These are phyloP conservation scores for Elaeis oleifera DNA, from an alignment of 202 grass and related monocot species.

Conservation along the genomic window DNA sequence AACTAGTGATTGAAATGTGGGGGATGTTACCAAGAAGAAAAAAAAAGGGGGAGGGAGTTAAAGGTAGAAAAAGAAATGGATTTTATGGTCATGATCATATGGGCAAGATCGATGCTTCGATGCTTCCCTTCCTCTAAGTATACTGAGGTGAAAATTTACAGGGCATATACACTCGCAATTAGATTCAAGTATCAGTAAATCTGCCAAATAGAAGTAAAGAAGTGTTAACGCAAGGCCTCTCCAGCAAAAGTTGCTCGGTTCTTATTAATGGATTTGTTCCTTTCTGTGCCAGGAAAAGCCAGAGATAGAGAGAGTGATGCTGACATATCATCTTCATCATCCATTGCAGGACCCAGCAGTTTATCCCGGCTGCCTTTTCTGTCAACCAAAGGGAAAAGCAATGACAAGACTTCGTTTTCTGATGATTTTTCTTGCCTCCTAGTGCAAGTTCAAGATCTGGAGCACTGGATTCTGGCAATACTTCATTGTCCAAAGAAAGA, in stretches of 20 bases:
- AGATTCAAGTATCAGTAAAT: constrained; percentile 2
- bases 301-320: constrained; percentile 31
- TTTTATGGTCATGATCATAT: too few relatives aligned
- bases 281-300: constrained; percentile 21
- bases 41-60: too few relatives aligned
- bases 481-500: constrained; percentile 36
- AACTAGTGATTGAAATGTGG: too few relatives aligned
- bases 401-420: constrained; percentile 9
- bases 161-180: background rate
- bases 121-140: background rate
- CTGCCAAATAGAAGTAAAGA: constrained; percentile 12
- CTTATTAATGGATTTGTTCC: constrained; percentile 11
- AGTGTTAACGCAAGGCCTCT: constrained; percentile 9
- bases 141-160: background rate
- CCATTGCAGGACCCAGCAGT: background rate
- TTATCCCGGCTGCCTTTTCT: constrained; percentile 20
- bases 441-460: constrained; percentile 29
- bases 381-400: constrained; percentile 12
- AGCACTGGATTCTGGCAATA: constrained; percentile 12
- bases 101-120: background rate
- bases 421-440: constrained; percentile 15
- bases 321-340: constrained; percentile 4
- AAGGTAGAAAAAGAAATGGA: too few relatives aligned
- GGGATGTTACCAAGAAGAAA: too few relatives aligned
- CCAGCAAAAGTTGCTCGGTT: constrained; percentile 3